Evolutionary conservation across 768 basidiomycete genomes (phyloP).

Genomic region (Lyophyllum decastes): DNA sequence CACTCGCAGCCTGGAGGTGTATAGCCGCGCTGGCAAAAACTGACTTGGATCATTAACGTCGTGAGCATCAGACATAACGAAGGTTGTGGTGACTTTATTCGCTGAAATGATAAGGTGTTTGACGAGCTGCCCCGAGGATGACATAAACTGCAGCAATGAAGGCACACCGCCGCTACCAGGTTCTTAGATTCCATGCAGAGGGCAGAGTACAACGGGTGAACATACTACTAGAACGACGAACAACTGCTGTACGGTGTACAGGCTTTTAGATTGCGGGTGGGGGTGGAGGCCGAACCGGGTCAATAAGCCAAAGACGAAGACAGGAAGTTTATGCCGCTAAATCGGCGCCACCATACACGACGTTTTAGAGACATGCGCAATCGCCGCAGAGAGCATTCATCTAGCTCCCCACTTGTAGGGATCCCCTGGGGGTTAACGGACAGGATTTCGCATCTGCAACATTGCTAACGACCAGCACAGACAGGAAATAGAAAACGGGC

Average conservation of each 20-base stretch:
- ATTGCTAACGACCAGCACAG: background rate
- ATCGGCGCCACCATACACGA: background rate
- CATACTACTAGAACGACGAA: conserved; percentile 61
- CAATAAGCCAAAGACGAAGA: conserved; percentile 56
- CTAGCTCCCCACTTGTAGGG: conserved; percentile 47
- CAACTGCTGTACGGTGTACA: conserved; percentile 58
- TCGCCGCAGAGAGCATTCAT: conserved; percentile 62
- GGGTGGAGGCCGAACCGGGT: conserved; percentile 55
- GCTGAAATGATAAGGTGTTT: conserved; percentile 51
- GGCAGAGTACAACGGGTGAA: background rate
- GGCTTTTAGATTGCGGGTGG: conserved; percentile 49
- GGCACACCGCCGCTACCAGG: conserved; percentile 63
- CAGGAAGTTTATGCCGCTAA: conserved; percentile 27
- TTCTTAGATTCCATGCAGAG: background rate
- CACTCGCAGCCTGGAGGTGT: conserved; percentile 44
- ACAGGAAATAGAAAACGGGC: background rate
- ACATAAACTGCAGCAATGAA: conserved; percentile 74
- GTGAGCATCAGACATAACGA: conserved; percentile 63
- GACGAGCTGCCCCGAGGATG: conserved; percentile 59
- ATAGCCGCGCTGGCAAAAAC: background rate
- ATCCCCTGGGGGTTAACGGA: conserved; percentile 31
- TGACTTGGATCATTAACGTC: conserved; percentile 67
- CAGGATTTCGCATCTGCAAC: background rate
- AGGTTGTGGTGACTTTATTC: conserved; percentile 52
- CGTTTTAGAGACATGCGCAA: conserved; percentile 34